Percentiles rank a stretch among this genome's conserved stretches.
Conservation (phyloP, 441 rosid genomes). For the Eugenia klotzschiana region DNA sequence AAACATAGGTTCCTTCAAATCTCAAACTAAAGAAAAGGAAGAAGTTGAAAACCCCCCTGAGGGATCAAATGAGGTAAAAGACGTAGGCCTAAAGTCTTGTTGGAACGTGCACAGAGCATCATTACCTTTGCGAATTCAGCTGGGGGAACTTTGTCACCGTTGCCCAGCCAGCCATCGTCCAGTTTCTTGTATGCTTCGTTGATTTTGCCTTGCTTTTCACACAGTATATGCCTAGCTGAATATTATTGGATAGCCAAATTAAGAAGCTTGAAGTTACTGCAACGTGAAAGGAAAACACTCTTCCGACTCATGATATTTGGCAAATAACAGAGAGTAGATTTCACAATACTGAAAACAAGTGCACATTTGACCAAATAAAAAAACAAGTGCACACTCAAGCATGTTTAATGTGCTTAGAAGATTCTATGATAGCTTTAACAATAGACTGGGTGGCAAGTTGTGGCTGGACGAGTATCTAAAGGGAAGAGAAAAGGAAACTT, state of each 20-base stretch:
- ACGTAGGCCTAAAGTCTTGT: neutral
- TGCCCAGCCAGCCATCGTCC: conserved; percentile 88
- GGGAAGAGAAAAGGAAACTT: neutral
- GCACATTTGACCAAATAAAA: neutral
- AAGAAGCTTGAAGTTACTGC: neutral
- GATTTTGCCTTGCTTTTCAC: conserved; percentile 93
- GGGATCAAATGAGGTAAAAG: neutral
- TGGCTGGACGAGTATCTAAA: neutral
- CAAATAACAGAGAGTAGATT: neutral
- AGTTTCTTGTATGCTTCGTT: conserved; percentile 90
- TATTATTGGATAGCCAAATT: neutral
- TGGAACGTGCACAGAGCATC: neutral
- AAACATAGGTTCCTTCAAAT: neutral
- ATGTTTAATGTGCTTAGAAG: neutral
- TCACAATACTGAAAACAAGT: neutral
- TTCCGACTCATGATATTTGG: neutral
- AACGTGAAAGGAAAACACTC: neutral
- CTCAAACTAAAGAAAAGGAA: neutral
- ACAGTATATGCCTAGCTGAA: conserved; percentile 72
- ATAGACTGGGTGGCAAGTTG: neutral
- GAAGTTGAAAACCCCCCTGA: neutral
- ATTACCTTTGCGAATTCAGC: conserved; percentile 94
- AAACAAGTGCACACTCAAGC: neutral
- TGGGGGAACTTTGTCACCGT: conserved; percentile 92
- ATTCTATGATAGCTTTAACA: neutral